These are phyloP conservation scores for Hyaloperonospora brassicae DNA, from an alignment of 352 stramenopile species.

Conservation along the genomic window DNA sequence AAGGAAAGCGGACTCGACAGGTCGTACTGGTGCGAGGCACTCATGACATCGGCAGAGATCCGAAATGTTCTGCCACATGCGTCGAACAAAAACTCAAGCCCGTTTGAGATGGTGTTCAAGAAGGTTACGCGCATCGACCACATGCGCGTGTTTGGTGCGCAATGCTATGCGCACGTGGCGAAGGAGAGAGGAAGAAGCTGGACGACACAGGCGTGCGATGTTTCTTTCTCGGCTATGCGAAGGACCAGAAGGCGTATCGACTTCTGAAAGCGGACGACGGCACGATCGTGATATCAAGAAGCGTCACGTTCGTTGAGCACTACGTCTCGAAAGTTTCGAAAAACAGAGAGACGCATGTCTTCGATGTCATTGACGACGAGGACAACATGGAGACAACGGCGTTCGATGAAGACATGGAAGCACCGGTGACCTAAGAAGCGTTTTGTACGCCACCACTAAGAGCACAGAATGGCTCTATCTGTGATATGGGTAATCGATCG, in stretches of 20 bases:
- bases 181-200: neutral
- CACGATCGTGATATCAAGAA: neutral
- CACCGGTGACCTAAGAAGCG: neutral
- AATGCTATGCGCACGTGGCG: neutral
- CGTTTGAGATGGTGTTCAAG: neutral
- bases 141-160: neutral
- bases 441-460: neutral
- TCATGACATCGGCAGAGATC: neutral
- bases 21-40: neutral
- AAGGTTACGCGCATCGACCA: neutral
- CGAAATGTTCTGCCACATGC: neutral
- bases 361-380: too few relatives aligned
- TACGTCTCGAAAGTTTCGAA: too few relatives aligned
- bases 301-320: neutral
- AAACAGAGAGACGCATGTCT: too few relatives aligned
- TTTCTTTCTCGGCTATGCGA: neutral
- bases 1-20: conserved; percentile 1
- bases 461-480: too few relatives aligned
- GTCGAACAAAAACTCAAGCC: neutral
- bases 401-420: too few relatives aligned
- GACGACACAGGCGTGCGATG: neutral
- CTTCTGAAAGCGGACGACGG: neutral
- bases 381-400: too few relatives aligned
- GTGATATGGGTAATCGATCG: too few relatives aligned
- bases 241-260: neutral